A percentile compares a stretch with the other conserved stretches of the same genome.
Conservation (phyloP, 495 filamentous ascomycete genomes). For the Penicillium antarcticum region DNA sequence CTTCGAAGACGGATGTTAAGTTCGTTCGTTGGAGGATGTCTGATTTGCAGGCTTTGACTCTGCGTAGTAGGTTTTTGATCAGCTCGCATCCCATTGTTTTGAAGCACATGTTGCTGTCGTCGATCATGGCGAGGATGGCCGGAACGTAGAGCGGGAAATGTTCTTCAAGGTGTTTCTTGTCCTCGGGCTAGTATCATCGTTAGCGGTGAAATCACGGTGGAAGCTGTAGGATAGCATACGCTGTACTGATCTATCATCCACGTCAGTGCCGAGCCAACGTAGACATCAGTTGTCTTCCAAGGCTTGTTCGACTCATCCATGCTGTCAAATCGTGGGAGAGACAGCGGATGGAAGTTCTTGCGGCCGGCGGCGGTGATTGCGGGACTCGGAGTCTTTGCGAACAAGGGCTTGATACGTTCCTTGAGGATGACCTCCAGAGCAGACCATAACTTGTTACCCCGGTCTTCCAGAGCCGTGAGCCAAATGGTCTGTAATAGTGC, state of each 20-base stretch:
- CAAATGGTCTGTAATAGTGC: constrained; percentile 42
- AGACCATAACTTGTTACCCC: constrained; percentile 29
- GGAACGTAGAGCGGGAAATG: constrained; percentile 84
- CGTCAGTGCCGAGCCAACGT: constrained; percentile 58
- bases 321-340: constrained; percentile 37
- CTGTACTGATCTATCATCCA: constrained; percentile 58
- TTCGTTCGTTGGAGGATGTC: constrained; percentile 67
- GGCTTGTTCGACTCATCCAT: constrained; percentile 55
- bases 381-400: constrained; percentile 60
- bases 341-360: constrained; percentile 53
- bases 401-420: constrained; percentile 60
- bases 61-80: constrained; percentile 57
- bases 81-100: constrained; percentile 61
- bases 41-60: constrained; percentile 45
- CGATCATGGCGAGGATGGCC: constrained; percentile 73
- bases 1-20: constrained; percentile 73
- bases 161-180: constrained; percentile 33
- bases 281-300: constrained; percentile 67
- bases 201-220: neutral
- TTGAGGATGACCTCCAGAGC: constrained; percentile 56
- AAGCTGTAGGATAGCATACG: constrained; percentile 12
- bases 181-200: constrained; percentile 18
- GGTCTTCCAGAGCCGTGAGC: constrained; percentile 15
- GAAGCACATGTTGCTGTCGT: constrained; percentile 57
- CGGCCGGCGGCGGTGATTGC: constrained; percentile 61